Base-by-base conservation (phyloP, 192 early-diverging fungal genomes). In the Haplosporangium gracile region DNA sequence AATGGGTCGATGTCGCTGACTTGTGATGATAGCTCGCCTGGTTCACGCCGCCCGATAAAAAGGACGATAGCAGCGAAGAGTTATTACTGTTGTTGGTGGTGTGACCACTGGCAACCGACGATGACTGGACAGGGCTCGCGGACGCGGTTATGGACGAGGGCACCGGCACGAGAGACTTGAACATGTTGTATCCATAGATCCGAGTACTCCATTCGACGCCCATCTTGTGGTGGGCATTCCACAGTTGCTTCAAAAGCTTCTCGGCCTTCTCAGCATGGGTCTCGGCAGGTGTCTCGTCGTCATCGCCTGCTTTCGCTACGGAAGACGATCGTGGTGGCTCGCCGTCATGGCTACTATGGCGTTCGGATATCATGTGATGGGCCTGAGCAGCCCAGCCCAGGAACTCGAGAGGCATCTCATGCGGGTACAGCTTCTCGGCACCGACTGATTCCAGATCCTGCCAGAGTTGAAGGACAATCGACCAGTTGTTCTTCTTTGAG, bases 141-240 rank as follows among this genome's bases (percentile, higher is more conserved):
- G 68, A 26, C 34, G 39, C 49, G 4, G 47, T 2, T 42, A 18
- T 45, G 20, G 63, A 45, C 15, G 26, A 65, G 2, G 76, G 1
- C 5, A 47, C 10, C 4, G 71, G 65, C 18, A 36, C 36, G 26
- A 60, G 51, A 5, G 72, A 73, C 34, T 77, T 70, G 72, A 85
- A 85, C 2, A 80, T 80, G 39, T 85, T 80, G 45, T 72, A 71
- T 18, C 83, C 83, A 34, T 85, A 80, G 34, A 85, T 85, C 75
- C 60, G 79, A 15, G 13, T 51, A 39, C 83, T 85, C 83, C 83
- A 85, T 29, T 76, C 32, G 9, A 53, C 47, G 13, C 78, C 83
- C 83, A 73, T 85, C 74, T 38, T 20, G 7, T 75, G 70, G 47
- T 85, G 68, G 4, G 26, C 70, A 9, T 45, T 80, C 83, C 83